A percentile compares a stretch with the other conserved stretches of the same genome.
Evolutionary conservation across 225 moss, liverwort and hornwort genomes (phyloP).

Genomic region (Sphagnum contortum): DNA sequence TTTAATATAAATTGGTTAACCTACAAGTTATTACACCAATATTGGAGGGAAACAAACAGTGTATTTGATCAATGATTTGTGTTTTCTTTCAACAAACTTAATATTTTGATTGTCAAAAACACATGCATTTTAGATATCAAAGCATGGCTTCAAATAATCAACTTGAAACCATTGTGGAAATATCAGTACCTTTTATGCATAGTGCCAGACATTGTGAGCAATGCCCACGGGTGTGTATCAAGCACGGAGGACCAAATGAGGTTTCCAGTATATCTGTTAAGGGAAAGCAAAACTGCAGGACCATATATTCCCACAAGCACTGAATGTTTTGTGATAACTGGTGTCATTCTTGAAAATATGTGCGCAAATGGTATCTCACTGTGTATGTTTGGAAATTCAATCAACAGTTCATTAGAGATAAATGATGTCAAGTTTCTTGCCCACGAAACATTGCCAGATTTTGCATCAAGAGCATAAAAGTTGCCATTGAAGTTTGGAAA

Average conservation of each 20-base stretch:
- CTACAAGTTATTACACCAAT: too few relatives aligned
- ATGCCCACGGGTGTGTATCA: slow-evolving; percentile 6
- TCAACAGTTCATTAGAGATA: not conserved
- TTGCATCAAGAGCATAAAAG: slow-evolving; percentile 20
- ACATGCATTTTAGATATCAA: too few relatives aligned
- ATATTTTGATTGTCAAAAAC: too few relatives aligned
- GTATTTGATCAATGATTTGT: too few relatives aligned
- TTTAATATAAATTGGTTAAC: too few relatives aligned
- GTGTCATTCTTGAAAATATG: slow-evolving; percentile 11
- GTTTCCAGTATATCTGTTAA: slow-evolving; percentile 12
- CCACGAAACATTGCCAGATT: slow-evolving; percentile 14
- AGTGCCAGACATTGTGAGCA: slow-evolving; percentile 13
- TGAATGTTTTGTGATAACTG: slow-evolving; percentile 13
- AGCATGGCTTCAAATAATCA: too few relatives aligned
- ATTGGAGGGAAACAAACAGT: too few relatives aligned
- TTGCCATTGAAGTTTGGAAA: slow-evolving; percentile 15
- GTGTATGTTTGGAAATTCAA: not conserved
- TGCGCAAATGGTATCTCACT: not conserved
- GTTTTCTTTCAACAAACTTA: too few relatives aligned
- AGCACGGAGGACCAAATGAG: slow-evolving; percentile 16
- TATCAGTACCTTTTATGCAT: slow-evolving; percentile 9
- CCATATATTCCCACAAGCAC: slow-evolving; percentile 8
- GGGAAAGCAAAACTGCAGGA: slow-evolving; percentile 10
- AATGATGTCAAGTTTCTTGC: slow-evolving; percentile 14
- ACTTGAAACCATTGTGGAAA: not conserved